Base-by-base conservation (phyloP, 2,329 filamentous ascomycete species). In the Aspergillus pseudonomiae region DNA sequence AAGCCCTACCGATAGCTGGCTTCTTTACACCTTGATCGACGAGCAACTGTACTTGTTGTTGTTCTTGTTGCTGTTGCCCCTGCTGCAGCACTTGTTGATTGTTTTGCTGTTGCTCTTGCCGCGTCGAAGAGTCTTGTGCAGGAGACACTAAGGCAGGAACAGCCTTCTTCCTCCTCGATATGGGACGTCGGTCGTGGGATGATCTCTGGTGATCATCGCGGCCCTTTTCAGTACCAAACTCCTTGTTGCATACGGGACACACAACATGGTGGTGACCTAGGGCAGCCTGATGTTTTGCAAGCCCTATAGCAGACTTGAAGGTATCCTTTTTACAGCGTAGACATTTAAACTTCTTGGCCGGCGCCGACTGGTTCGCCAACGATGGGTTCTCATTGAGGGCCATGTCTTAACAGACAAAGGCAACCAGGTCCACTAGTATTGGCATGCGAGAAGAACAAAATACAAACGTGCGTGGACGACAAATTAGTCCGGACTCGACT, bases 281-380 rank as follows among this genome's bases (percentile, higher is more conserved):
- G 6, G 63, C 50, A 53, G 45, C 41, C 12, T 59, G 63, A 30
- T 62, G 63, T 5, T 39, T 48, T n/a, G 62, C 43, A 9, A 64
- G 56, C 26, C 48, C 63, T 6, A 28, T 14, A 12, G 32, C 55
- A 7, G 59, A 43, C 16, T 21, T 62, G 52, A 64, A 62, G 14
- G 32, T 50, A 34, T 57, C 30, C 34, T 56, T 59, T 26, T 41
- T 48, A 52, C 63, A 64, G 6, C 24, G 45, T 21, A 48, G 10
- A 32, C 63, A 62, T 30, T 36, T 60, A 50, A 59, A 36, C 26
- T 53, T 32, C 45, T 24, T 43, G 4, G 11, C 45, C 7, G 54
- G 54, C 14, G 21, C n/a, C 14, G 48, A 11, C 21, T 55, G 52
- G 34, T 55, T 55, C n/a, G 52, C 52, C 52, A 55, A 39, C 32